phyloP scores from a whole-genome alignment of 495 filamentous ascomycete species.

The Xylaria sp. region DNA sequence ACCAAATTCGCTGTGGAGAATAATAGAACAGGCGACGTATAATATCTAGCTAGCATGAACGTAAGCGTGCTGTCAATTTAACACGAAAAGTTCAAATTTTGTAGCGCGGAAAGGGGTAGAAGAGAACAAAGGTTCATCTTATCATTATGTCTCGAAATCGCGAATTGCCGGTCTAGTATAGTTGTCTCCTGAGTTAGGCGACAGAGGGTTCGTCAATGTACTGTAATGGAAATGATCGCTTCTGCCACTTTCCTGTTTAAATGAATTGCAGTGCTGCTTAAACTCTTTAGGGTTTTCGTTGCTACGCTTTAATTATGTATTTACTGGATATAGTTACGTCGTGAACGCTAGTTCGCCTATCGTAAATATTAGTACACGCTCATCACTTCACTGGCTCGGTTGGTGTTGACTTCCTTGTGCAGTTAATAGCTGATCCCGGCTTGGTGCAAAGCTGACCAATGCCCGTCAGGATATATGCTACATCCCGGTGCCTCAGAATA shows the following conservation, averaged over 20 bases:
- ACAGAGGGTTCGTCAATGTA: background rate
- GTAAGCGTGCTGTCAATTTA: background rate
- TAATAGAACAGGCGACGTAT: background rate
- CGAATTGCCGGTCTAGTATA: background rate
- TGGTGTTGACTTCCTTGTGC: background rate
- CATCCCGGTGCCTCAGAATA: background rate
- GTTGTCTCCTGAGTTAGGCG: background rate
- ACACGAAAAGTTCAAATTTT: background rate
- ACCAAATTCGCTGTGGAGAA: background rate
- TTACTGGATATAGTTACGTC: background rate
- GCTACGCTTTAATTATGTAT: background rate
- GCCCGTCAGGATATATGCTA: slow-evolving; percentile 2
- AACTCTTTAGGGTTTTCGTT: background rate
- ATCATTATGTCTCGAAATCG: background rate
- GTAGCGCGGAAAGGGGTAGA: background rate
- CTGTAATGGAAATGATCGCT: too few relatives aligned
- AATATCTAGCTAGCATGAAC: background rate
- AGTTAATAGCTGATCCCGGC: background rate
- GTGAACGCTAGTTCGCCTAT: background rate
- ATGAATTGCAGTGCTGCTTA: too few relatives aligned
- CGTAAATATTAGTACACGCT: background rate
- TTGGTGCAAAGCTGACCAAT: background rate
- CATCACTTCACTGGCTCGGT: background rate
- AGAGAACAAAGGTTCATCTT: background rate
- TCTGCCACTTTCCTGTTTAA: too few relatives aligned